Percentiles rank a stretch among this genome's conserved stretches.
Conservation (phyloP, 2,329 filamentous ascomycete species). For the Xenosphaeropsis pyriputrescens region DNA sequence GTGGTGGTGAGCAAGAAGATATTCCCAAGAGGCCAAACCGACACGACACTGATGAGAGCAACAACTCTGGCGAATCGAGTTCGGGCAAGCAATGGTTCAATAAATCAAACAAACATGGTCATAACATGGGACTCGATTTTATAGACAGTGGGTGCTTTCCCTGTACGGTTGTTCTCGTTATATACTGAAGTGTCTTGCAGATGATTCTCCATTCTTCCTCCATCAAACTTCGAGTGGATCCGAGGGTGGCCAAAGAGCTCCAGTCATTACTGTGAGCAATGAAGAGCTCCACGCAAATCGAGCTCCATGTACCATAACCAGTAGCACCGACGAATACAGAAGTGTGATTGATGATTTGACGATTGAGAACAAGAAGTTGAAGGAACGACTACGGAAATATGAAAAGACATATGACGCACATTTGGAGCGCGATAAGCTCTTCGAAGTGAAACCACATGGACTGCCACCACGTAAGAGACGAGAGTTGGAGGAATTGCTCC, state of each 20-base stretch:
- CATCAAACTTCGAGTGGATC: background rate
- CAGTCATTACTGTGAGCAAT: background rate
- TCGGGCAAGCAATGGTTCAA: conserved; percentile 13
- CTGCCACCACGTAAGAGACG: conserved; percentile 58
- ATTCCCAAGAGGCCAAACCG: background rate
- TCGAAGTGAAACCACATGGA: conserved; percentile 70
- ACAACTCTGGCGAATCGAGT: conserved; percentile 4
- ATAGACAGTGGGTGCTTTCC: conserved; percentile 5
- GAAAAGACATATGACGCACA: conserved; percentile 52
- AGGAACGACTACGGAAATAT: conserved; percentile 56
- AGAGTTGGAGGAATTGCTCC: conserved; percentile 60
- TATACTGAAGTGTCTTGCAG: conserved; percentile 5
- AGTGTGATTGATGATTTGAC: conserved; percentile 82
- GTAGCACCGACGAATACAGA: conserved; percentile 52
- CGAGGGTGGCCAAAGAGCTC: background rate
- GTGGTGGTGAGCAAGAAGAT: background rate
- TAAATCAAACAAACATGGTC: conserved; percentile 8
- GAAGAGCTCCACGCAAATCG: no score
- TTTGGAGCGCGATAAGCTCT: conserved; percentile 61
- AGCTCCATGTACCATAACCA: conserved; percentile 5
- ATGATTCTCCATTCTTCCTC: conserved; percentile 8
- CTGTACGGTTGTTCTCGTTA: background rate
- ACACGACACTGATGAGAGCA: conserved; percentile 7
- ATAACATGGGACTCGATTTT: conserved; percentile 2
- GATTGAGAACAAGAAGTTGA: conserved; percentile 67